Percentiles rank a stretch among this genome's conserved stretches.
Evolutionary conservation across 495 filamentous ascomycete genomes (phyloP).

Genomic region (Jackrogersella multiformis): DNA sequence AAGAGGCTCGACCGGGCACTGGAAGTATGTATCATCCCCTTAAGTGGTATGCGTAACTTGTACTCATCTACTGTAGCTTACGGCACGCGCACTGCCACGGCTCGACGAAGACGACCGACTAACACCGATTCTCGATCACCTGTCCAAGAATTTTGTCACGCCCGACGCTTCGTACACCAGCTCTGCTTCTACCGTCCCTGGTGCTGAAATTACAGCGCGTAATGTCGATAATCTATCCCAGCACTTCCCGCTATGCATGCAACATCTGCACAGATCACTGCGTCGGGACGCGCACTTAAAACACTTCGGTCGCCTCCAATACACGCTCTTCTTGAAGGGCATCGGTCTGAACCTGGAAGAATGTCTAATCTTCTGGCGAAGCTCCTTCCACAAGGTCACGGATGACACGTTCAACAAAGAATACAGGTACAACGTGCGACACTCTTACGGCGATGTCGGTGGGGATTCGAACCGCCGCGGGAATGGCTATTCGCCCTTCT

Average conservation of each 20-base stretch:
- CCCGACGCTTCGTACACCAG: constrained; percentile 81
- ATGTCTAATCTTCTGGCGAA: constrained; percentile 93
- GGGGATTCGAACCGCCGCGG: constrained; percentile 88
- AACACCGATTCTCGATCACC: constrained; percentile 89
- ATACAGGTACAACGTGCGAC: constrained; percentile 95
- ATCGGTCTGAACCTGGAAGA: constrained; percentile 92
- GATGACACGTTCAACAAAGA: constrained; percentile 95
- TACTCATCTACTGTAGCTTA: too few relatives aligned
- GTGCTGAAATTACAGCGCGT: constrained; percentile 78
- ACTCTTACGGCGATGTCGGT: constrained; percentile 93
- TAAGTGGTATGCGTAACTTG: too few relatives aligned
- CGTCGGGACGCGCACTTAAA: constrained; percentile 88
- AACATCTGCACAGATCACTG: constrained; percentile 82
- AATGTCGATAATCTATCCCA: constrained; percentile 83
- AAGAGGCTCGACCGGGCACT: constrained; percentile 78
- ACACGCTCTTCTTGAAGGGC: constrained; percentile 96
- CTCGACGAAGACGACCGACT: constrained; percentile 97
- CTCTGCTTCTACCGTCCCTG: constrained; percentile 60
- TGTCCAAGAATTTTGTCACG: constrained; percentile 90
- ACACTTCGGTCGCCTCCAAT: constrained; percentile 93
- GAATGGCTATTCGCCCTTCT: constrained; percentile 86
- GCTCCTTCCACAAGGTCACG: constrained; percentile 79
- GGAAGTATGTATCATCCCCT: too few relatives aligned
- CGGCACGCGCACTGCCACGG: constrained; percentile 86
- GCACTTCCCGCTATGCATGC: constrained; percentile 96